Conservation (phyloP, 768 basidiomycete species). For the Termitomyces sp. region DNA sequence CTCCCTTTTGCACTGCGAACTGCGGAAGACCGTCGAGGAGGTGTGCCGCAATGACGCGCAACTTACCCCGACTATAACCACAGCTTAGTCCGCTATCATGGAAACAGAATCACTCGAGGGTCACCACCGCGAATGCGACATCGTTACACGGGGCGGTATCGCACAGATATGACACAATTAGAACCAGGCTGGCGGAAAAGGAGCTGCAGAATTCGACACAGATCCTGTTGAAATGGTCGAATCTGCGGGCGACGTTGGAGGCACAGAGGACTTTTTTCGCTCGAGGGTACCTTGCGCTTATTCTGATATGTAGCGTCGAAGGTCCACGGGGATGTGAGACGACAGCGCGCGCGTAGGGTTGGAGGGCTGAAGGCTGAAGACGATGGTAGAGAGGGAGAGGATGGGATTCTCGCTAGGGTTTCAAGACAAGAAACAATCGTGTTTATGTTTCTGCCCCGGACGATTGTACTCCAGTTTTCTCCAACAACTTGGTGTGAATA, state of each 20-base stretch:
- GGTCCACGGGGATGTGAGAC: conserved; percentile 53
- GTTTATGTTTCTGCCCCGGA: conserved; percentile 17
- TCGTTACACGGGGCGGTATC: too few relatives aligned
- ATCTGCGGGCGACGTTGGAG: conserved; percentile 50
- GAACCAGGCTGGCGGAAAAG: too few relatives aligned
- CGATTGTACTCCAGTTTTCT: conserved; percentile 11
- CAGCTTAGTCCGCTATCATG: too few relatives aligned
- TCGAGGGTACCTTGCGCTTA: conserved; percentile 32
- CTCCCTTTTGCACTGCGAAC: too few relatives aligned
- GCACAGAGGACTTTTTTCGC: conserved; percentile 62
- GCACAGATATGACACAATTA: too few relatives aligned
- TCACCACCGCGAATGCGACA: too few relatives aligned
- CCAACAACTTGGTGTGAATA: conserved; percentile 25
- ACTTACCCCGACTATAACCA: too few relatives aligned
- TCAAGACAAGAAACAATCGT: conserved; percentile 26
- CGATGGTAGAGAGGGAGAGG: conserved; percentile 63
- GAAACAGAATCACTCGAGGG: too few relatives aligned
- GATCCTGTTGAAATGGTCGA: conserved; percentile 41
- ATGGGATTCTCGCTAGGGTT: conserved; percentile 49
- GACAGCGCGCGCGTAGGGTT: conserved; percentile 34
- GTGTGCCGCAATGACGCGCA: too few relatives aligned
- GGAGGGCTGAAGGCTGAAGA: conserved; percentile 21
- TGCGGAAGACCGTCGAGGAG: too few relatives aligned
- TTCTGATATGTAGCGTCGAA: conserved; percentile 37
- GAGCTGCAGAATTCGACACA: conserved; percentile 26